Evolutionary conservation across 1,139 yeast genomes (phyloP).

Genomic region (Zygoascus sp.): DNA sequence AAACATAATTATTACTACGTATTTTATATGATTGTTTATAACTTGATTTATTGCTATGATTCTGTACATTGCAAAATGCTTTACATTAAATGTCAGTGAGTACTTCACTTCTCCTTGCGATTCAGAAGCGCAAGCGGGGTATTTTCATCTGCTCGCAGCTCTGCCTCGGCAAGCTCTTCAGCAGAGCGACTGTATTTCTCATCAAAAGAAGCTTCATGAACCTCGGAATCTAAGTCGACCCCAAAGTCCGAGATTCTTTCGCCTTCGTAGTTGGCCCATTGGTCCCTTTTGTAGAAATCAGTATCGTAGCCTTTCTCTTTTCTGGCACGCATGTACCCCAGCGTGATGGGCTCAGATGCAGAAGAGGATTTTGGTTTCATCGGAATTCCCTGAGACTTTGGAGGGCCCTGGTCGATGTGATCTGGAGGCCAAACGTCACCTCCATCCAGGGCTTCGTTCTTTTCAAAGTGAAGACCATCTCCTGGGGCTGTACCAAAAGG

Average conservation of each 20-base stretch:
- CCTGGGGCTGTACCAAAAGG: constrained; percentile 64
- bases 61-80: not conserved
- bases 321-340: constrained; percentile 17
- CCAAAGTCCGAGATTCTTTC: constrained; percentile 81
- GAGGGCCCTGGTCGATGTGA: constrained; percentile 50
- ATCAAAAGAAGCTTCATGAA: not conserved
- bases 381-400: constrained; percentile 23
- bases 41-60: constrained; percentile 5
- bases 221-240: constrained; percentile 59
- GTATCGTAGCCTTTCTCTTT: constrained; percentile 1
- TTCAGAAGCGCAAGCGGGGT: constrained; percentile 19
- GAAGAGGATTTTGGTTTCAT: constrained; percentile 1
- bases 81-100: not conserved
- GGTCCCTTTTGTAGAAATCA: constrained; percentile 37
- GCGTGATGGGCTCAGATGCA: constrained; percentile 15
- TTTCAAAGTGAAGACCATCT: constrained; percentile 49
- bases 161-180: not conserved
- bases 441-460: constrained; percentile 56
- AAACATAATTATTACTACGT: constrained; percentile 3
- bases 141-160: constrained; percentile 14
- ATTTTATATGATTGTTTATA: constrained; percentile 6
- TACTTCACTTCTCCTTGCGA: not conserved
- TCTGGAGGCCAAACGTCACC: constrained; percentile 73
- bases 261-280: constrained; percentile 79
- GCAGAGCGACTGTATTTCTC: not conserved